A percentile compares a stretch with the other conserved stretches of the same genome.
Conservation (phyloP, 805 yeast species). For the Blastobotrys americana region DNA sequence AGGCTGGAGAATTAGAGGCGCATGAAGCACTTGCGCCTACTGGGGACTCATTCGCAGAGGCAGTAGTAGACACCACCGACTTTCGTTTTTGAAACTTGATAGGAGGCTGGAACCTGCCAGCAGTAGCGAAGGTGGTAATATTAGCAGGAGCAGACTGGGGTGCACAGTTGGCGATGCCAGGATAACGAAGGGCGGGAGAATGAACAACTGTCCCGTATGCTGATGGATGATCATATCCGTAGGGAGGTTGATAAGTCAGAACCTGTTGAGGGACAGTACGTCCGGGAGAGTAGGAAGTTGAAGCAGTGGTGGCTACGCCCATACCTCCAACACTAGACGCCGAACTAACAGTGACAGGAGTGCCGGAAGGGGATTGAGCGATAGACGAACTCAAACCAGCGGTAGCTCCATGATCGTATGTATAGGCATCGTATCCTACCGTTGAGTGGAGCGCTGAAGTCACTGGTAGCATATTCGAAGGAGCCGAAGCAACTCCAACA, state of each 20-base stretch:
- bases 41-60: neutral
- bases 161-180: neutral
- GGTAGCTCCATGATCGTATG: neutral
- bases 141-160: slow-evolving; percentile 1
- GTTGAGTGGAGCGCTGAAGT: neutral
- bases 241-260: neutral
- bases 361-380: neutral
- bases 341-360: neutral
- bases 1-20: neutral
- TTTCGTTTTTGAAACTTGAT: neutral
- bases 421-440: neutral
- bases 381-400: neutral
- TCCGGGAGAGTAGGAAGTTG: neutral
- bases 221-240: neutral
- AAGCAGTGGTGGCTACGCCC: neutral
- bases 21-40: neutral
- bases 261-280: neutral
- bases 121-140: slow-evolving; percentile 2
- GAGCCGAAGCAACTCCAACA: neutral
- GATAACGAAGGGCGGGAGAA: neutral
- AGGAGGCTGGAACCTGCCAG: neutral
- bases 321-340: neutral
- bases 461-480: neutral
- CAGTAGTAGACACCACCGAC: neutral
- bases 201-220: neutral